phyloP scores from a whole-genome alignment of 345 rosid genomes.

The Mangifera indica region DNA sequence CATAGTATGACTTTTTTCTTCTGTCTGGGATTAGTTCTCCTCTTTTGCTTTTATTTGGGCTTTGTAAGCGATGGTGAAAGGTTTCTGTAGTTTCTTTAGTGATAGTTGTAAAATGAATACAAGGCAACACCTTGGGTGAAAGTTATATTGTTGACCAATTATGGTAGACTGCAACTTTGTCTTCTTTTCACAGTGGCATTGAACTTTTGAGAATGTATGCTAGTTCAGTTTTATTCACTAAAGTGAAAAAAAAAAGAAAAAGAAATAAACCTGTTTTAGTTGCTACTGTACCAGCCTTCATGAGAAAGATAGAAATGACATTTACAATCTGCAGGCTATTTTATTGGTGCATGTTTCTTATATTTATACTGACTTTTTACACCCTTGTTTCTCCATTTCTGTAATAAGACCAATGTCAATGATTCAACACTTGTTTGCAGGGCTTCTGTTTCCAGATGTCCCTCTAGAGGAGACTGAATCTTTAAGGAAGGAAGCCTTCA shows the following conservation, averaged over 20 bases:
- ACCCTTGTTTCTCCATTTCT: not conserved
- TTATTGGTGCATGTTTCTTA: not conserved
- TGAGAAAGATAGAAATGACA: not conserved
- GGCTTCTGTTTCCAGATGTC: slow-evolving; percentile 94
- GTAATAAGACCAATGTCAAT: not conserved
- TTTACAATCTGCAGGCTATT: slow-evolving; percentile 3
- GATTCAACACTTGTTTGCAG: slow-evolving; percentile 33
- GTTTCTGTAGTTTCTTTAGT: too few relatives aligned
- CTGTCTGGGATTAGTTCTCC: too few relatives aligned
- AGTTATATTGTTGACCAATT: too few relatives aligned
- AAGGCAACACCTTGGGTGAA: too few relatives aligned
- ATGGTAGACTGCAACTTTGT: too few relatives aligned
- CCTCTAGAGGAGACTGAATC: slow-evolving; percentile 88
- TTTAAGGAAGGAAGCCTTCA: slow-evolving; percentile 68
- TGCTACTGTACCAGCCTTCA: not conserved
- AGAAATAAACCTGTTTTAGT: not conserved
- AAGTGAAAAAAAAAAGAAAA: not conserved
- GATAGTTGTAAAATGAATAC: too few relatives aligned
- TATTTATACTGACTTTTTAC: not conserved
- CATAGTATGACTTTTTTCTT: too few relatives aligned
- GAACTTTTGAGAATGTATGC: not conserved
- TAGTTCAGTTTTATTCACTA: not conserved
- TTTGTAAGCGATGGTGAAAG: too few relatives aligned
- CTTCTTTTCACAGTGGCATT: not conserved
- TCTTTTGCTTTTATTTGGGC: too few relatives aligned